Evolutionary conservation across 441 rosid species (phyloP), one percentile per base, ranked within the genome.

Genomic region (Erodium moschatum): DNA sequence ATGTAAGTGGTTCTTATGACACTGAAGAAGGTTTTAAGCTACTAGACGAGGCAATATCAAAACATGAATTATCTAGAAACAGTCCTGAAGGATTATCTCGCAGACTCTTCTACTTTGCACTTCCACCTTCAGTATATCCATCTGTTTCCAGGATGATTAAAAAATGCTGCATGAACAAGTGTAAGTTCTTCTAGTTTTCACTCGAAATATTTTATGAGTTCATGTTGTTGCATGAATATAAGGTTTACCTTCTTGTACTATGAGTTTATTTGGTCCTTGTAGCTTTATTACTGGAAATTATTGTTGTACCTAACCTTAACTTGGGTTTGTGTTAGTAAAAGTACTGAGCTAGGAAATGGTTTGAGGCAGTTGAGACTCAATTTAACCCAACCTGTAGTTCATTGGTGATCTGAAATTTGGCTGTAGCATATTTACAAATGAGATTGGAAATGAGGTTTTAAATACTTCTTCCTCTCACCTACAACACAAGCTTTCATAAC

Each of bases 51-150:
- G 89, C 82, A 69, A 90, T 95, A 64, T 81, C 89, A 12, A 79
- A 79, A 75, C 97, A 92, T 69, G 97, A 95, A 79, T 29, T 70
- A 29, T 86, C 91, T 1, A 92, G 80, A 74, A 85, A 80, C 69
- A 86, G 81, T 77, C 40, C 68, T 6, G 85, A 89, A 80, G 98
- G 90, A 33, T 33, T 33, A 66, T 89, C 95, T 13, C 81, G 96
- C 72, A 92, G 98, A 78, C 82, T 95, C 70, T 95, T 95, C 79
- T 95, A 95, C 77, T 78, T 92, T 67, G 99, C 99, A 73, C 98
- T 95, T 72, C 99, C 99, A 0, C 97, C 99, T 6, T 90, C 99
- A 24, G 95, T 95, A 15, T 95, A 95, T 82, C 99, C 98, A 60
- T 69, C 89, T 77, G 99, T 92, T 56, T 80, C 87, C 89, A 89